These are phyloP conservation scores for Ophiostoma populinum DNA, from an alignment of 2,329 filamentous ascomycete species.

Conservation along the genomic window DNA sequence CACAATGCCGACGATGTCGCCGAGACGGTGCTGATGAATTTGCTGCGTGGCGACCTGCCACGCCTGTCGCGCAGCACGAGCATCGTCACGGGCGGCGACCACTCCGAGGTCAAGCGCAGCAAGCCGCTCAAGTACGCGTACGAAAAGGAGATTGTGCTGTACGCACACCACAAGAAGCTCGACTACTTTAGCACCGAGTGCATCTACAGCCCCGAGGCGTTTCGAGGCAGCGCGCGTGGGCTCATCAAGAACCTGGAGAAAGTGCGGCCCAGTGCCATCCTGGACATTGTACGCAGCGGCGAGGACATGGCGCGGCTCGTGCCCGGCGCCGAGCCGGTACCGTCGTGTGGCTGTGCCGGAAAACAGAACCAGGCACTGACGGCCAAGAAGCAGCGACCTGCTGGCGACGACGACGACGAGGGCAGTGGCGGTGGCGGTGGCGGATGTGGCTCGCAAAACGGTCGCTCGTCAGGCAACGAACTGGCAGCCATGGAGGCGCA, in stretches of 20 bases:
- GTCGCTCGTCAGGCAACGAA: slow-evolving; percentile 50
- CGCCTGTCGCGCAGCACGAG: slow-evolving; percentile 75
- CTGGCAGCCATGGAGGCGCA: slow-evolving; percentile 69
- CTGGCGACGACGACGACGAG: neutral
- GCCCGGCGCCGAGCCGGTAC: slow-evolving; percentile 31
- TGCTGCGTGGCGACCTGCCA: slow-evolving; percentile 77
- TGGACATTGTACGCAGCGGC: slow-evolving; percentile 87
- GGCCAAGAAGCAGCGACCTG: neutral
- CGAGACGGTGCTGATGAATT: slow-evolving; percentile 95
- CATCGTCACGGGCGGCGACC: slow-evolving; percentile 63
- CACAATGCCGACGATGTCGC: slow-evolving; percentile 97
- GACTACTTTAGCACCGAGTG: slow-evolving; percentile 98
- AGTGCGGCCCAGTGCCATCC: slow-evolving; percentile 79
- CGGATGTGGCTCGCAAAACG: slow-evolving; percentile 59
- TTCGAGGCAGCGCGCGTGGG: slow-evolving; percentile 76
- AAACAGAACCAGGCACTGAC: neutral
- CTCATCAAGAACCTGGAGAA: slow-evolving; percentile 92
- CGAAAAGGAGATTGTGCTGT: slow-evolving; percentile 96
- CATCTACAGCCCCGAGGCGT: slow-evolving; percentile 94
- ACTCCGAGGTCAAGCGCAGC: slow-evolving; percentile 82
- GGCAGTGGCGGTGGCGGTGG: slow-evolving; percentile 20
- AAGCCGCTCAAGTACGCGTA: slow-evolving; percentile 98
- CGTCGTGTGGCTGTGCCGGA: slow-evolving; percentile 6
- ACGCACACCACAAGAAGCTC: slow-evolving; percentile 89
- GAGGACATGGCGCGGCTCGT: slow-evolving; percentile 93